Evolutionary conservation across 192 early-diverging fungal genomes (phyloP), one percentile per base, ranked within the genome.

Genomic region (Coemansia biformis): DNA sequence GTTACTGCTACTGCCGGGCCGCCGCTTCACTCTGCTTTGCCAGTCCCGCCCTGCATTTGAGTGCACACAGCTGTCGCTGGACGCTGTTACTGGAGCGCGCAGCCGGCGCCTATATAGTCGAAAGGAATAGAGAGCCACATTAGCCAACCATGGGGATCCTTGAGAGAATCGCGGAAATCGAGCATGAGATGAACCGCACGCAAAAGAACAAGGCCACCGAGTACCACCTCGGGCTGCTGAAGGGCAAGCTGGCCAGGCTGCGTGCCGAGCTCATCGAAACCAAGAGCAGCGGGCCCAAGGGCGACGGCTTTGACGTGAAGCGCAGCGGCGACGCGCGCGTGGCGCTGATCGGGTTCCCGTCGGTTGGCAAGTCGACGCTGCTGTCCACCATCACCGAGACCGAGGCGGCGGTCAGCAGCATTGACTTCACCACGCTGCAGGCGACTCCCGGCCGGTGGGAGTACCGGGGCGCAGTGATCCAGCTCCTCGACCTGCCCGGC

Each of bases 201-300:
- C 94, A 99, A 74, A 97, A 97, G 81, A 99, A 99, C 83, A 99
- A 99, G 79, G 88, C 89, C 23, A 92, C 96, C 51, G 94, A 97
- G 70, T 92, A 97, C 81, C 96, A 99, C 75, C 80, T 97, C 59
- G 96, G 94, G 63, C 78, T 96, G 43, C 78, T 99, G 53, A 97
- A 99, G 79, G 96, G 93, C 44, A 99, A 99, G 71, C 79, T 99
- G 48, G 88, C 88, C 48, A 81, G 78, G 57, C 84, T 84, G 48
- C 78, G 90, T 28, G 81, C 83, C 13, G 82, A 89, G 61, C 74
- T 92, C 31, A 66, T 90, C 29, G 87, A 89, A 62, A 77, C 81
- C 21, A 76, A 85, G 43, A 80, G 82, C 48, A 64, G 73, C 28
- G 75, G 76, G 14, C 79, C 76, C 40, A 76, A 76, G 57, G 86